phyloP scores from a whole-genome alignment of 805 yeast genomes.

The Yarrowia porcina region DNA sequence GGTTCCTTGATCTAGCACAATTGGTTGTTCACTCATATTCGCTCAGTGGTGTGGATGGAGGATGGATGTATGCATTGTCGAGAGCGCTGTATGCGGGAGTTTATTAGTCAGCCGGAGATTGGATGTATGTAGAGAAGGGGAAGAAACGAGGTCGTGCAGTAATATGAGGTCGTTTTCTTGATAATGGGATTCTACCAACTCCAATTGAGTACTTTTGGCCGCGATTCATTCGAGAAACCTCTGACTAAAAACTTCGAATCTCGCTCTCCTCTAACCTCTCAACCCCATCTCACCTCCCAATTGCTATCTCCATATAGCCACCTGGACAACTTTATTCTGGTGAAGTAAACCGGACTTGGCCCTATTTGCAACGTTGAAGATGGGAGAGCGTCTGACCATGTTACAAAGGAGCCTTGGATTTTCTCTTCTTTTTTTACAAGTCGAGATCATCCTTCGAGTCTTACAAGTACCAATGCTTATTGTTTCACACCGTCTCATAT shows the following conservation, averaged over 20 bases:
- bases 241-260: not conserved
- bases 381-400: no score
- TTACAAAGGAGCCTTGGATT: no score
- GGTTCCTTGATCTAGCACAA: conserved; percentile 96
- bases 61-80: not conserved
- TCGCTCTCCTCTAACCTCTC: not conserved
- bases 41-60: conserved; percentile 12
- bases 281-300: not conserved
- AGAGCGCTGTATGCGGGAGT: conserved; percentile 12
- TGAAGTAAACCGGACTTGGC: no score
- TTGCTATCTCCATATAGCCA: conserved; percentile 18
- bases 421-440: no score
- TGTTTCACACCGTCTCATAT: no score
- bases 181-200: not conserved
- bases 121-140: no score
- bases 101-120: conserved; percentile 14
- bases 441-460: no score
- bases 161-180: no score
- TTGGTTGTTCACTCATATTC: conserved; percentile 26
- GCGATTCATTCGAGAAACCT: no score
- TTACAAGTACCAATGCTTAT: no score
- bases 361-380: not conserved
- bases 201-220: not conserved
- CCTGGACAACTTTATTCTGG: not conserved
- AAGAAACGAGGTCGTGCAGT: no score